These are phyloP conservation scores for Melocanna baccifera DNA, from an alignment of 176 grass and related monocot genomes.

Conservation along the genomic window DNA sequence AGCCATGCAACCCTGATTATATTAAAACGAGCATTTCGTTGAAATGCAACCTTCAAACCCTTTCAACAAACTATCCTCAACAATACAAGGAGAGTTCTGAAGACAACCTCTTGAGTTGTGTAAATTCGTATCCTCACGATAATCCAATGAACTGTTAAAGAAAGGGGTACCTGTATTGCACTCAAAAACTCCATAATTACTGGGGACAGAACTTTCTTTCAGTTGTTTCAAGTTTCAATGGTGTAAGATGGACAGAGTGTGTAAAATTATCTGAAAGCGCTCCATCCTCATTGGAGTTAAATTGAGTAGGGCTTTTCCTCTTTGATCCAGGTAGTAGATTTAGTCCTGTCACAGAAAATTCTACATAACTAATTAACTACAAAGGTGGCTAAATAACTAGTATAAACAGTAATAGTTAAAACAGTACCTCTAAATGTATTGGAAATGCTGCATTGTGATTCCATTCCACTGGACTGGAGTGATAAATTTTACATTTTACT, in stretches of 20 bases:
- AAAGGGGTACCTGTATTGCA: slow-evolving; percentile 31
- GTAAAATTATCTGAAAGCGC: slow-evolving; percentile 51
- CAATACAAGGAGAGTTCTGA: slow-evolving; percentile 57
- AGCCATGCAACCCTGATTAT: slow-evolving; percentile 38
- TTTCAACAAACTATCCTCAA: slow-evolving; percentile 67
- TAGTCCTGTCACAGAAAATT: slow-evolving; percentile 56
- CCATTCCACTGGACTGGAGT: slow-evolving; percentile 40
- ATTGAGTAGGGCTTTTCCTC: slow-evolving; percentile 59
- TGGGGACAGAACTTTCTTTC: slow-evolving; percentile 36
- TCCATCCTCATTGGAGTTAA: slow-evolving; percentile 47
- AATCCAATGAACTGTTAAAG: slow-evolving; percentile 36
- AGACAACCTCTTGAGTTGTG: slow-evolving; percentile 56
- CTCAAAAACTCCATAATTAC: slow-evolving; percentile 34
- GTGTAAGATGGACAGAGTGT: slow-evolving; percentile 37
- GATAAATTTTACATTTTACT: slow-evolving; percentile 50
- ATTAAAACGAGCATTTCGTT: slow-evolving; percentile 58
- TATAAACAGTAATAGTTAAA: background rate
- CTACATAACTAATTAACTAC: background rate
- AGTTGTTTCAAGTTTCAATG: slow-evolving; percentile 58
- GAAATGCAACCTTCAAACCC: slow-evolving; percentile 73
- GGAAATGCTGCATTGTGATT: slow-evolving; percentile 68
- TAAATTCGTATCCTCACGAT: slow-evolving; percentile 39
- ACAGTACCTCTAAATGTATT: slow-evolving; percentile 75
- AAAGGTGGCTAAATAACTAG: background rate
- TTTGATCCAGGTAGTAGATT: slow-evolving; percentile 83